A percentile compares a stretch with the other conserved stretches of the same genome.
Conservation (phyloP, 306 rosid species). For the Vicia faba region DNA sequence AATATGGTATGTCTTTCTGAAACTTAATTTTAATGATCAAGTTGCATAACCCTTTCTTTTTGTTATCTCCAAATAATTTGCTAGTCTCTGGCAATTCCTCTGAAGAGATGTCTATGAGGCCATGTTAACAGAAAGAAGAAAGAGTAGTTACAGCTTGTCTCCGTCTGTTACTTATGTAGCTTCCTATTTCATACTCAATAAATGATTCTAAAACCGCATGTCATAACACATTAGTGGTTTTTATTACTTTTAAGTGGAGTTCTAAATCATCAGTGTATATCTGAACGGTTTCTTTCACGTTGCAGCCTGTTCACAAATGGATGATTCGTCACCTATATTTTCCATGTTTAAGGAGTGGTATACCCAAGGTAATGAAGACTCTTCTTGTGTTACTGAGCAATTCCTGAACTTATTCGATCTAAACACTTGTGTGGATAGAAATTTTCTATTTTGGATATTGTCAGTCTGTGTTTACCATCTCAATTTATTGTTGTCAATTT, state of each 20-base stretch:
- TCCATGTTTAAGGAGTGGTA: slow-evolving; percentile 81
- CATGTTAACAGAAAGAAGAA: slow-evolving; percentile 27
- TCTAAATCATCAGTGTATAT: slow-evolving; percentile 28
- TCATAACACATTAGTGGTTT: background rate
- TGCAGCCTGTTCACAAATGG: slow-evolving; percentile 99
- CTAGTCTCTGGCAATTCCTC: slow-evolving; percentile 23
- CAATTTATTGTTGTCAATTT: slow-evolving; percentile 1
- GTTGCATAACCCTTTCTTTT: background rate
- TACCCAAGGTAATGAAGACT: slow-evolving; percentile 69
- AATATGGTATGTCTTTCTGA: slow-evolving; percentile 74
- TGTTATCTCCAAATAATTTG: background rate
- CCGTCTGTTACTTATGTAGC: slow-evolving; percentile 1
- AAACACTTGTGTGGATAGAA: slow-evolving; percentile 19
- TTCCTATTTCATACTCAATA: slow-evolving; percentile 1
- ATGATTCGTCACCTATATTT: slow-evolving; percentile 92
- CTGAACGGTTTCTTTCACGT: slow-evolving; percentile 35
- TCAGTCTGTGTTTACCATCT: slow-evolving; percentile 26
- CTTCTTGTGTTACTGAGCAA: slow-evolving; percentile 16
- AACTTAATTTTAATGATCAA: slow-evolving; percentile 26
- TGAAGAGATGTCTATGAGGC: slow-evolving; percentile 6
- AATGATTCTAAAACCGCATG: slow-evolving; percentile 27
- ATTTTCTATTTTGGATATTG: slow-evolving; percentile 17
- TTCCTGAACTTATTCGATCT: slow-evolving; percentile 1
- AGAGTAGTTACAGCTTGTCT: slow-evolving; percentile 17
- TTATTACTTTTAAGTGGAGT: slow-evolving; percentile 16